Base-by-base conservation (phyloP, 768 basidiomycete species). In the Paxillus rubicundulus region DNA sequence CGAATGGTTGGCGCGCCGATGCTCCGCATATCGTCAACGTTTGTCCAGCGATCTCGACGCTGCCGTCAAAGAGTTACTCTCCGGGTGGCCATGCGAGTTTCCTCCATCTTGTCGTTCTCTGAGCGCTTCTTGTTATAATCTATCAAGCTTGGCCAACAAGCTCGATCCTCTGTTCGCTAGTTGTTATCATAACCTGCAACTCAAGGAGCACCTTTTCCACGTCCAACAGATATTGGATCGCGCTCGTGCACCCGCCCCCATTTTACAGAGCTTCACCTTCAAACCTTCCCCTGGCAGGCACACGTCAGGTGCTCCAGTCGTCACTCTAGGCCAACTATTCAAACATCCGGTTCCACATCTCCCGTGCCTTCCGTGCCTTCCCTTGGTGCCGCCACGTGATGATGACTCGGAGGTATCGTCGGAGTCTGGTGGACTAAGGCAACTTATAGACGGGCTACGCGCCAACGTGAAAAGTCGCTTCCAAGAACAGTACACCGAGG, bases 81-180 rank as follows among this genome's bases (percentile, higher is more conserved):
- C 32, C 5, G 37, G 10, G 27, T 65, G 64, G 64, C 64, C 65
- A 34, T 38, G 48, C n/a, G 28, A 45, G 20, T 51, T 32, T 1
- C 50, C 51, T 30, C 44, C 55, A 4, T 3, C 46, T 8, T 21
- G n/a, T 5, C 32, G 27, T 13, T 37, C 21, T 10, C 49, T 57
- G 20, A 32, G 45, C 34, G 1, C 9, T 18, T 37, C 49, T 10
- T 37, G 38, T 12, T 58, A 53, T 8, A 38, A 62, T n/a, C 21
- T 49, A 4, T 9, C 24, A 18, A 17, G 2, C 8, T 32, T 63
- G 17, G 17, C 10, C 2, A 2, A 39, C 10, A 18, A 42, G 9
- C 24, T 59, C 28, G 37, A 45, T 5, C 6, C 13, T 12, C 10
- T 50, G 14, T 63, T 61, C 37, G 32, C 39, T 3, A 58, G 60